Percentiles rank a stretch among this genome's conserved stretches.
phyloP scores from a whole-genome alignment of 768 basidiomycete genomes.

The Russula brevipes region DNA sequence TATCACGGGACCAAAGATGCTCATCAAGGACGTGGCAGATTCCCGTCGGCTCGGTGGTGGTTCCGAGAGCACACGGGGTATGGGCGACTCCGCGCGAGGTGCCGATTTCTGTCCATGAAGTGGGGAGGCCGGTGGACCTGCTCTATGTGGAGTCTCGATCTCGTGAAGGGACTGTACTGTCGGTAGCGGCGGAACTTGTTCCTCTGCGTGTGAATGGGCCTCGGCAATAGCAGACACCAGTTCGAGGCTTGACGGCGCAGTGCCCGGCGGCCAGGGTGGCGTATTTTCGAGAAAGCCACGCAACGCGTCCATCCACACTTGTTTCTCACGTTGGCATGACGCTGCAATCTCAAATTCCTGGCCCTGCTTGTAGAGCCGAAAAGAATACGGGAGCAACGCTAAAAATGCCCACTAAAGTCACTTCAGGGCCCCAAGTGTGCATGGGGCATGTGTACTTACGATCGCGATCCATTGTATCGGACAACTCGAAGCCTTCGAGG shows the following conservation, averaged over 20 bases:
- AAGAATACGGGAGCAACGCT: constrained; percentile 70
- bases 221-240: constrained; percentile 27
- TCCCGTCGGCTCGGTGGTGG: constrained; percentile 42
- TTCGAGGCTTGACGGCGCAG: constrained; percentile 60
- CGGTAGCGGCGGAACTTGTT: constrained; percentile 25
- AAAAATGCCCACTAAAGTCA: constrained; percentile 5
- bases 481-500: constrained; percentile 63
- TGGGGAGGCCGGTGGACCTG: constrained; percentile 4
- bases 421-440: not conserved
- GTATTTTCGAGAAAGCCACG: constrained; percentile 44
- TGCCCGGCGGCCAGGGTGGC: constrained; percentile 46
- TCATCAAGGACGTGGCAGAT: constrained; percentile 58
- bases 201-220: constrained; percentile 8
- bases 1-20: constrained; percentile 48
- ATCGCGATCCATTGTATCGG: constrained; percentile 64
- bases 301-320: constrained; percentile 76
- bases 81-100: constrained; percentile 8
- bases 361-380: constrained; percentile 17
- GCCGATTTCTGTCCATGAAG: constrained; percentile 6
- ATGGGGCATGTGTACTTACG: constrained; percentile 46
- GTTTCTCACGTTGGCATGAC: constrained; percentile 77
- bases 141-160: constrained; percentile 24
- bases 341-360: constrained; percentile 73
- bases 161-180: constrained; percentile 34
- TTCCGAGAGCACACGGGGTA: constrained; percentile 10